A percentile compares a stretch with the other conserved stretches of the same genome.
These are phyloP conservation scores for Carallia pectinifolia DNA, from an alignment of 345 rosid species.

Conservation along the genomic window DNA sequence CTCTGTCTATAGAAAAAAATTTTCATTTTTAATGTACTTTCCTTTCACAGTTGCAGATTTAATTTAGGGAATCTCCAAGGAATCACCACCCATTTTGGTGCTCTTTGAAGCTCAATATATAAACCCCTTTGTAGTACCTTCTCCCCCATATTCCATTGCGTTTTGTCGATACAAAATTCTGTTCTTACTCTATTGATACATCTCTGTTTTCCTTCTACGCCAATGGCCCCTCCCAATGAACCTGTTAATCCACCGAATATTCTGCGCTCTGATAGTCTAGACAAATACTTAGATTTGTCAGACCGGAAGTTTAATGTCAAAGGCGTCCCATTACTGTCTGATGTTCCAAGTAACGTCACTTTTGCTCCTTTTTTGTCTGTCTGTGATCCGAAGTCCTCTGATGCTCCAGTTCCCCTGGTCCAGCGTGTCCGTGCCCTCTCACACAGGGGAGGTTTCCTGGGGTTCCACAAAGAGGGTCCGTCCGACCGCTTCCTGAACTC, in stretches of 20 bases:
- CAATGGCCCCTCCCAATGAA: slow-evolving; percentile 66
- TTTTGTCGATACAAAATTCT: not conserved
- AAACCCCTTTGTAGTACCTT: too few species aligned
- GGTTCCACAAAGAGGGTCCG: slow-evolving; percentile 46
- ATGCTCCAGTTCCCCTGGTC: slow-evolving; percentile 53
- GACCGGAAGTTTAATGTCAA: slow-evolving; percentile 44
- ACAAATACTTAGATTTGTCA: slow-evolving; percentile 39
- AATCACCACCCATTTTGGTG: not conserved
- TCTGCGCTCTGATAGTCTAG: slow-evolving; percentile 15
- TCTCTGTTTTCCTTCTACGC: not conserved
- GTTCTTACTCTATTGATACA: not conserved
- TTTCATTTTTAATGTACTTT: not conserved
- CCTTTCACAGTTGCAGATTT: not conserved
- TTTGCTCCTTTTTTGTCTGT: slow-evolving; percentile 47
- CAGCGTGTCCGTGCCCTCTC: slow-evolving; percentile 48
- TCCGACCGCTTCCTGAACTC: slow-evolving; percentile 51
- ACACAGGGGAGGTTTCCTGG: slow-evolving; percentile 65
- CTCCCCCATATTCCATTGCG: too few species aligned
- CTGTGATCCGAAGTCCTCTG: slow-evolving; percentile 30
- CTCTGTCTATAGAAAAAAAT: not conserved
- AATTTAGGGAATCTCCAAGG: not conserved
- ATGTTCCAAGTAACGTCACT: slow-evolving; percentile 61
- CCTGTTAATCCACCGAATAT: slow-evolving; percentile 21
- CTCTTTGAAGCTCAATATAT: not conserved
- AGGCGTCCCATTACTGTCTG: slow-evolving; percentile 50